phyloP scores from a whole-genome alignment of 306 rosid species.

The Dicorynia guianensis region DNA sequence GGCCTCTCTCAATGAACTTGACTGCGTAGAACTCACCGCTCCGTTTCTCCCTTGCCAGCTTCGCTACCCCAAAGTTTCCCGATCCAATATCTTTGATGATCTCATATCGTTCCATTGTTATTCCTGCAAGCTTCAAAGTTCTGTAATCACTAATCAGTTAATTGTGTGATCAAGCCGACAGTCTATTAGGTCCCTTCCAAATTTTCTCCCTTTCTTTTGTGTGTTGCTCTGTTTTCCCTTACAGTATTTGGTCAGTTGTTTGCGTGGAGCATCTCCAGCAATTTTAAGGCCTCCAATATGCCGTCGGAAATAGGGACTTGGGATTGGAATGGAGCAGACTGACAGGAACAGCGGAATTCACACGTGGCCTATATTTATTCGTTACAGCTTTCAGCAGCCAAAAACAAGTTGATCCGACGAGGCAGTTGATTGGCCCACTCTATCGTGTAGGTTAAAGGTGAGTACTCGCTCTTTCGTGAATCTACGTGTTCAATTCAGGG shows the following conservation, averaged over 20 bases:
- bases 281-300: slow-evolving; percentile 41
- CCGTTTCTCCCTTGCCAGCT: slow-evolving; percentile 77
- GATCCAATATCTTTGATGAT: slow-evolving; percentile 87
- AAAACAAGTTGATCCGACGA: slow-evolving; percentile 34
- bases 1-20: slow-evolving; percentile 92
- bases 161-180: background rate
- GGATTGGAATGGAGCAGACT: slow-evolving; percentile 1
- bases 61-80: slow-evolving; percentile 97
- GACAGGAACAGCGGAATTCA: slow-evolving; percentile 11
- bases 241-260: slow-evolving; percentile 32
- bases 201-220: slow-evolving; percentile 3
- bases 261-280: slow-evolving; percentile 47
- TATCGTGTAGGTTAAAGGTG: background rate
- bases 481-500: slow-evolving; percentile 24
- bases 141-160: background rate
- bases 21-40: slow-evolving; percentile 82
- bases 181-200: slow-evolving; percentile 1
- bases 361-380: slow-evolving; percentile 50
- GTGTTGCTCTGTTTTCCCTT: slow-evolving; percentile 18
- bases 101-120: slow-evolving; percentile 84
- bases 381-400: slow-evolving; percentile 26
- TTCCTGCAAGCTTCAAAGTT: slow-evolving; percentile 19
- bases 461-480: background rate
- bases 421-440: background rate
- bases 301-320: background rate